These are phyloP conservation scores for Magnusiomyces fungicola DNA, from an alignment of 1,139 yeast species.

Conservation along the genomic window DNA sequence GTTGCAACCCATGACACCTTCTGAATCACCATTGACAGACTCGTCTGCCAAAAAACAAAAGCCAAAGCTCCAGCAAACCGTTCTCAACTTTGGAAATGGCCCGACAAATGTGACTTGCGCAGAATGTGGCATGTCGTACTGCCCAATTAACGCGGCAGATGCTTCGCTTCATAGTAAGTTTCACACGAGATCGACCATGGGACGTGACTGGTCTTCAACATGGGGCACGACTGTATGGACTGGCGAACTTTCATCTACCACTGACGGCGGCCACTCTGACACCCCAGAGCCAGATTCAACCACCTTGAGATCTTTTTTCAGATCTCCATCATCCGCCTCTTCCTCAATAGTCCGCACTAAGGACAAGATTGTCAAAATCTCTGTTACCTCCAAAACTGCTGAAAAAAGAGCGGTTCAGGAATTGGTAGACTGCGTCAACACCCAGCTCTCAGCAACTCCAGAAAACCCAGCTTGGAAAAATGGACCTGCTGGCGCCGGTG, in stretches of 20 bases:
- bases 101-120: constrained; percentile 37
- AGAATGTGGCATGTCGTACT: constrained; percentile 56
- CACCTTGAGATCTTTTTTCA: too few relatives aligned
- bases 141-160: constrained; percentile 41
- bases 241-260: constrained; percentile 27
- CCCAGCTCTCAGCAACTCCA: constrained; percentile 2
- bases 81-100: constrained; percentile 4
- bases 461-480: constrained; percentile 3
- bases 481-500: constrained; percentile 5
- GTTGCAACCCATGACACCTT: too few relatives aligned
- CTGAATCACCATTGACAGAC: too few relatives aligned
- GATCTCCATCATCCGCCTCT: too few relatives aligned
- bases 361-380: constrained; percentile 1
- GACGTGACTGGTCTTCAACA: constrained; percentile 43
- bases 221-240: constrained; percentile 29
- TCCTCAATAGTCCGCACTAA: neutral
- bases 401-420: constrained; percentile 7
- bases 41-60: too few relatives aligned
- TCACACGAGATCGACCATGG: constrained; percentile 36
- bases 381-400: neutral
- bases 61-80: neutral
- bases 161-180: constrained; percentile 41
- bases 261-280: too few relatives aligned
- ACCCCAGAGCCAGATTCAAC: too few relatives aligned
- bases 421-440: constrained; percentile 1